phyloP scores from a whole-genome alignment of 345 rosid species.

The Eutrema yunnanense region DNA sequence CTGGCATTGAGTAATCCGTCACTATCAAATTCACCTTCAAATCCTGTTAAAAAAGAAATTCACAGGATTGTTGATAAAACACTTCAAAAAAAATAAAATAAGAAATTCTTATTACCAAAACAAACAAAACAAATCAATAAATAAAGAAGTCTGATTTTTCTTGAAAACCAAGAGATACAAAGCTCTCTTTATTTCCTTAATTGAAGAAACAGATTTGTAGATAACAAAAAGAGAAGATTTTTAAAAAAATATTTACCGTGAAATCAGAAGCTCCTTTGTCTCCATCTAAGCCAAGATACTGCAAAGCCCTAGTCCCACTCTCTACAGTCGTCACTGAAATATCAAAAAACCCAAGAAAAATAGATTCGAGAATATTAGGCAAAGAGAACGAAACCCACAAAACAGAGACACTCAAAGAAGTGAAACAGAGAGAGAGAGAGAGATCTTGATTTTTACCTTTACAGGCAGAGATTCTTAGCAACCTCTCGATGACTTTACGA shows the following conservation, averaged over 20 bases:
- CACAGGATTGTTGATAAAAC: neutral
- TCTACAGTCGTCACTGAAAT: constrained; percentile 71
- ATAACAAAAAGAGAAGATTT: neutral
- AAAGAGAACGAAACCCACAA: neutral
- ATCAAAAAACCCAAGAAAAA: neutral
- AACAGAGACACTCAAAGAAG: neutral
- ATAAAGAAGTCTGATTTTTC: neutral
- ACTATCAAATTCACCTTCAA: constrained; percentile 76
- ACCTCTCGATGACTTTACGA: constrained; percentile 68
- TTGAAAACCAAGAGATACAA: neutral
- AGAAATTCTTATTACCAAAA: neutral
- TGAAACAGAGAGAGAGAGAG: neutral
- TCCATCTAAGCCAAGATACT: constrained; percentile 80
- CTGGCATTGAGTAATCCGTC: constrained; percentile 86
- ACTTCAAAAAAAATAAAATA: neutral
- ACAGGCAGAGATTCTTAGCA: constrained; percentile 73
- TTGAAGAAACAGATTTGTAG: constrained; percentile 3
- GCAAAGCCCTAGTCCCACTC: constrained; percentile 70
- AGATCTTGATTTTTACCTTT: constrained; percentile 42
- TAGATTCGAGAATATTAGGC: neutral
- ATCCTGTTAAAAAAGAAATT: constrained; percentile 33
- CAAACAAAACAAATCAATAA: neutral
- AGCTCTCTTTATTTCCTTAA: neutral
- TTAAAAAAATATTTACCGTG: constrained; percentile 34
- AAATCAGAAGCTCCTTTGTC: constrained; percentile 44